Conservation (phyloP, 805 yeast species). For the Martiniozyma abietophila region DNA sequence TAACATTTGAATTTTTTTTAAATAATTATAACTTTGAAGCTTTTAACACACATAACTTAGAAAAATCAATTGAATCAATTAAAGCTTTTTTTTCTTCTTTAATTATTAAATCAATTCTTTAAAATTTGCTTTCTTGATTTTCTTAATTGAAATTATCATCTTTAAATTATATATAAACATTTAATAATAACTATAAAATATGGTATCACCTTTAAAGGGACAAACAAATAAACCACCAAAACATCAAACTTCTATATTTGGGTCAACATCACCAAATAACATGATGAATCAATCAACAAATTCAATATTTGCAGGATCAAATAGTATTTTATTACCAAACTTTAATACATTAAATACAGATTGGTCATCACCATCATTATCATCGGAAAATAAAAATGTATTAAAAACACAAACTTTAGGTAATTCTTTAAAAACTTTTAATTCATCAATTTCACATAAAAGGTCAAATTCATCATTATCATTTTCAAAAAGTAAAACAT, state of each 20-base stretch:
- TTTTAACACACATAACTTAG: too few species aligned
- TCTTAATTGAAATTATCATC: too few species aligned
- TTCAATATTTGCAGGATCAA: constrained; percentile 22
- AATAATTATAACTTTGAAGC: too few species aligned
- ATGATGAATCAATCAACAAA: constrained; percentile 20
- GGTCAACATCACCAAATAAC: too few species aligned
- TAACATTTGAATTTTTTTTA: too few species aligned
- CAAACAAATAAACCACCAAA: constrained; percentile 7
- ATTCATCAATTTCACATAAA: constrained; percentile 4
- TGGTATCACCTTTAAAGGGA: too few species aligned
- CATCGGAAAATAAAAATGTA: background rate
- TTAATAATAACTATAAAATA: too few species aligned
- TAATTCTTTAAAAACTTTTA: background rate
- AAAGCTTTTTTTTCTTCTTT: too few species aligned
- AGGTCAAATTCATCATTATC: constrained; percentile 8
- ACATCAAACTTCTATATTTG: constrained; percentile 25
- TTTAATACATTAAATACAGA: constrained; percentile 28
- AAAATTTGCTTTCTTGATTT: too few species aligned
- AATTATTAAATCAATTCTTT: too few species aligned
- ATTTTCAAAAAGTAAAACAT: constrained; percentile 6
- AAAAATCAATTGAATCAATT: too few species aligned
- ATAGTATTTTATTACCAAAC: constrained; percentile 27
- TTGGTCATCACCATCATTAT: constrained; percentile 18
- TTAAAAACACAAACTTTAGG: constrained; percentile 1
- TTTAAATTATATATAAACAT: too few species aligned